phyloP scores from a whole-genome alignment of 2,329 filamentous ascomycete species.

The Lizonia empirigonia region DNA sequence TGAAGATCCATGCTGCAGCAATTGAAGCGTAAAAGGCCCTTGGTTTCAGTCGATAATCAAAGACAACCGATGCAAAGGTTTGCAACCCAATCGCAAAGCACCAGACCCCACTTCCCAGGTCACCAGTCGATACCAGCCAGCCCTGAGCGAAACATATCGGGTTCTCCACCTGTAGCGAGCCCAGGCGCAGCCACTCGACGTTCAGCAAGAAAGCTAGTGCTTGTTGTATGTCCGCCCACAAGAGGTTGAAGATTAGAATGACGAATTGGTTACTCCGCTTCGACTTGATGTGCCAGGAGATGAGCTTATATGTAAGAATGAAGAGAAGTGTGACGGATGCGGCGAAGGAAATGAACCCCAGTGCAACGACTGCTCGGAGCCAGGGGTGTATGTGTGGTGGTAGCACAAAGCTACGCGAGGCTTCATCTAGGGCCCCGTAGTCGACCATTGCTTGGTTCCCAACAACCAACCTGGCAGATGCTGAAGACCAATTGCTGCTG shows the following conservation, averaged over 20 bases:
- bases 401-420: slow-evolving; percentile 41
- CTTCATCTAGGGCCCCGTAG: slow-evolving; percentile 29
- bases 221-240: slow-evolving; percentile 72
- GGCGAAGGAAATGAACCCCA: slow-evolving; percentile 56
- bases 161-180: slow-evolving; percentile 61
- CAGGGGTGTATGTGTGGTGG: slow-evolving; percentile 47
- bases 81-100: slow-evolving; percentile 69
- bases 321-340: slow-evolving; percentile 52
- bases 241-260: slow-evolving; percentile 70
- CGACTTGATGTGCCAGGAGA: slow-evolving; percentile 46
- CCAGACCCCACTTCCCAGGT: slow-evolving; percentile 69
- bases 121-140: slow-evolving; percentile 71
- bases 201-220: slow-evolving; percentile 68
- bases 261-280: slow-evolving; percentile 66
- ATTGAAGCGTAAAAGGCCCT: slow-evolving; percentile 59
- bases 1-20: slow-evolving; percentile 61
- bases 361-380: slow-evolving; percentile 53
- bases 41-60: slow-evolving; percentile 59
- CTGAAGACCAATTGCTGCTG: slow-evolving; percentile 4
- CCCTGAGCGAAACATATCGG: slow-evolving; percentile 67
- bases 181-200: slow-evolving; percentile 60
- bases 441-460: slow-evolving; percentile 25
- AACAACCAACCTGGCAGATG: neutral
- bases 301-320: slow-evolving; percentile 55
- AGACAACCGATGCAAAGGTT: slow-evolving; percentile 68